Evolutionary conservation across 306 rosid genomes (phyloP).

Genomic region (Corylus avellana): DNA sequence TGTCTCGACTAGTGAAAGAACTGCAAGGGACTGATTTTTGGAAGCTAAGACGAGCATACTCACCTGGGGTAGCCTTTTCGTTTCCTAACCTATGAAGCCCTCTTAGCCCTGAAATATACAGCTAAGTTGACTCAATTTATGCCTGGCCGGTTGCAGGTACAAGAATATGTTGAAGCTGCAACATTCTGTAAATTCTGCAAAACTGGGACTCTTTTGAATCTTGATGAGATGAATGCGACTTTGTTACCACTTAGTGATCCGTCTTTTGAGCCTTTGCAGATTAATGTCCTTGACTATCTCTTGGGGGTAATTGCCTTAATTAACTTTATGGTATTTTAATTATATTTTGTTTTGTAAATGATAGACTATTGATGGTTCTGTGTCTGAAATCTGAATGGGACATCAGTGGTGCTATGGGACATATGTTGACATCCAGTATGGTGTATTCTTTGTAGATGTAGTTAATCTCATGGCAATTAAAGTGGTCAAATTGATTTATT

Average conservation of each 20-base stretch:
- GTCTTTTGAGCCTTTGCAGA: slow-evolving; percentile 76
- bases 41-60: slow-evolving; percentile 96
- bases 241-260: slow-evolving; percentile 75
- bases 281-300: slow-evolving; percentile 86
- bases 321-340: slow-evolving; percentile 12
- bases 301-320: slow-evolving; percentile 62
- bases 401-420: slow-evolving; percentile 1
- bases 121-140: slow-evolving; percentile 29
- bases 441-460: slow-evolving; percentile 5
- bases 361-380: background rate
- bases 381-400: background rate
- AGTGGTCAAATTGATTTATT: slow-evolving; percentile 14
- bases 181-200: slow-evolving; percentile 84
- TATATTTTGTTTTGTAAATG: background rate
- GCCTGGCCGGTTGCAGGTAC: slow-evolving; percentile 57
- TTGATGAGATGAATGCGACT: slow-evolving; percentile 75
- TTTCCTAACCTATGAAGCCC: slow-evolving; percentile 24
- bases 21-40: slow-evolving; percentile 92
- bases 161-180: slow-evolving; percentile 95
- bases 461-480: slow-evolving; percentile 19
- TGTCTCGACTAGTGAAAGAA: slow-evolving; percentile 70
- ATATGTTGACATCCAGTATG: slow-evolving; percentile 1
- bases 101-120: background rate
- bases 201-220: slow-evolving; percentile 82
- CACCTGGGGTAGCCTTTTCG: slow-evolving; percentile 74